Conservation (phyloP, 169 alveolate species). For the Haemoproteus tartakovskyi region DNA sequence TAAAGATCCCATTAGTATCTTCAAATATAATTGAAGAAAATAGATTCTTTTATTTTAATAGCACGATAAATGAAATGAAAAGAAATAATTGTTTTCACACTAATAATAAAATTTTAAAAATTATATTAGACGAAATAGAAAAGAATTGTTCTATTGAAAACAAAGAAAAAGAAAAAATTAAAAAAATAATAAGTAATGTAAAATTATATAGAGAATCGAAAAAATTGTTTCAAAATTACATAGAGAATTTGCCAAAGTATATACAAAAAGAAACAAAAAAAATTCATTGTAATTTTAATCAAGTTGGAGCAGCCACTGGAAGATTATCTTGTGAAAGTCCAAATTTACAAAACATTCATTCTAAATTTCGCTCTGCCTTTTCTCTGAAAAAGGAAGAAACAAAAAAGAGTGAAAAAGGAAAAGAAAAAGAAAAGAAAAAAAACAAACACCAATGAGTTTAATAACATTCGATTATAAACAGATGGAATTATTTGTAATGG, state of each 20-base stretch:
- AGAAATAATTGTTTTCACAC: conserved; percentile 34
- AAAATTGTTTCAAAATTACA: conserved; percentile 56
- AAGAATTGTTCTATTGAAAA: conserved; percentile 3
- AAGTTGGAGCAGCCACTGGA: conserved; percentile 75
- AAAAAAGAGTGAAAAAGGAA: background rate
- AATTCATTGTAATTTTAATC: conserved; percentile 68
- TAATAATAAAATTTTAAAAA: conserved; percentile 40
- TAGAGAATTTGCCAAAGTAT: conserved; percentile 54
- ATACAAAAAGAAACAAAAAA: conserved; percentile 61
- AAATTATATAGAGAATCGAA: conserved; percentile 61
- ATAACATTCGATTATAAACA: conserved; percentile 69
- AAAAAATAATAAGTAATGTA: conserved; percentile 49
- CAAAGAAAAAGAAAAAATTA: conserved; percentile 45
- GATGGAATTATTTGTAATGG: conserved; percentile 75
- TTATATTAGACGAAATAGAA: conserved; percentile 52
- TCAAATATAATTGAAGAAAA: background rate
- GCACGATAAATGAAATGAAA: conserved; percentile 52
- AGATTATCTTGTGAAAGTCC: conserved; percentile 72
- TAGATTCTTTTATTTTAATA: background rate
- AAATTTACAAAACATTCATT: conserved; percentile 73
- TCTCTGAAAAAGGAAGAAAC: conserved; percentile 2
- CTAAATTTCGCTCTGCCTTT: conserved; percentile 51
- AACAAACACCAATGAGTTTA: background rate
- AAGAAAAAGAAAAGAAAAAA: background rate
- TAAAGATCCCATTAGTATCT: too few species aligned